Percentiles rank a stretch among this genome's conserved stretches.
phyloP scores from a whole-genome alignment of 495 filamentous ascomycete species.

The Xylaria acuta region DNA sequence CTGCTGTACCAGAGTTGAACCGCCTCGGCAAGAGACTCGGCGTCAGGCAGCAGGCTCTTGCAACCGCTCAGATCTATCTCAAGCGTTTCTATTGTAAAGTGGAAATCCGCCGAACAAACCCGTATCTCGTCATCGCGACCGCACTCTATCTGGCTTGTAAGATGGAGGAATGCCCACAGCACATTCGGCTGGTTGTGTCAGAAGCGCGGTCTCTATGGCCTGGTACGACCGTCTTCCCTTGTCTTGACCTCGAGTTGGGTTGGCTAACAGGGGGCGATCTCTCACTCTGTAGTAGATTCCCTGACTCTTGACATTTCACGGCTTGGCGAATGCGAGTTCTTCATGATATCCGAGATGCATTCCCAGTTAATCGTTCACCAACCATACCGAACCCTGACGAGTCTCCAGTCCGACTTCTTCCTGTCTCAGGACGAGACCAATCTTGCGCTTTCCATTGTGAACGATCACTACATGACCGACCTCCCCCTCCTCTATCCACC shows the following conservation, averaged over 20 bases:
- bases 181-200: constrained; percentile 84
- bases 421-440: constrained; percentile 79
- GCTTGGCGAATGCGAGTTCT: constrained; percentile 96
- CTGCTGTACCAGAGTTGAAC: constrained; percentile 66
- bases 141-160: constrained; percentile 96
- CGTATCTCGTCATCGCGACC: constrained; percentile 88
- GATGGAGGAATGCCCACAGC: constrained; percentile 97
- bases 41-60: constrained; percentile 88
- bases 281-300: constrained; percentile 60
- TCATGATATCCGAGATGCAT: constrained; percentile 91
- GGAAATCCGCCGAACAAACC: constrained; percentile 90
- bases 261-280: constrained; percentile 10
- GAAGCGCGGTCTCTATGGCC: constrained; percentile 91
- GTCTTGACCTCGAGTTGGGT: constrained; percentile 30
- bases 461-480: constrained; percentile 96
- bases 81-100: constrained; percentile 93
- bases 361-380: constrained; percentile 95
- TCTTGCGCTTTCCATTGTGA: constrained; percentile 86
- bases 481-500: constrained; percentile 86
- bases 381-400: constrained; percentile 87
- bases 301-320: constrained; percentile 82
- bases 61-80: constrained; percentile 93
- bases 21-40: constrained; percentile 80
- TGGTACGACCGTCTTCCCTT: constrained; percentile 54
- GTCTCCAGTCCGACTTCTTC: constrained; percentile 71